Percentiles rank a stretch among this genome's conserved stretches.
phyloP scores from a whole-genome alignment of 768 basidiomycete species.

The Boletus barrowsii region DNA sequence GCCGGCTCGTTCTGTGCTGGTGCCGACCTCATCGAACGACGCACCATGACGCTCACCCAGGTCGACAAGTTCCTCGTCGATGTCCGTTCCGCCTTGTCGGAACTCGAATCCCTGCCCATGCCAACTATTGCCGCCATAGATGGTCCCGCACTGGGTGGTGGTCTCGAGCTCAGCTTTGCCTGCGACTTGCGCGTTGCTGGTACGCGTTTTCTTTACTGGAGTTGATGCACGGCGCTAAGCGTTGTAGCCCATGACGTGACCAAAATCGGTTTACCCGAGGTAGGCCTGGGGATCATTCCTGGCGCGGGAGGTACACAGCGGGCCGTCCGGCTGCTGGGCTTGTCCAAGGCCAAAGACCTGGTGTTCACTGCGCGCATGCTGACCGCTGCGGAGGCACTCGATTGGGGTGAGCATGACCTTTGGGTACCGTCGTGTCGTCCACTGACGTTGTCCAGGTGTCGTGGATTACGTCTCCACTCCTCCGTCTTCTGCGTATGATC shows the following conservation, averaged over 20 bases:
- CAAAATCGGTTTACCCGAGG: constrained; percentile 88
- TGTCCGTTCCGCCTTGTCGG: constrained; percentile 65
- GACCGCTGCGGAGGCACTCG: constrained; percentile 62
- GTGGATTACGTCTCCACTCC: constrained; percentile 75
- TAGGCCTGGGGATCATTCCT: constrained; percentile 77
- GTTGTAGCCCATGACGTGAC: constrained; percentile 58
- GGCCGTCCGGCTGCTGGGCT: constrained; percentile 70
- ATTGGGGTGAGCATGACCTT: constrained; percentile 51
- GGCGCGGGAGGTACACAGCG: constrained; percentile 91
- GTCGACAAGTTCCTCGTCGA: constrained; percentile 76
- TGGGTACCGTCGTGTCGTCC: background rate
- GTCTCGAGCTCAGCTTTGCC: constrained; percentile 80
- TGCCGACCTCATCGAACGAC: constrained; percentile 83
- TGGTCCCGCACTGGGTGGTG: constrained; percentile 92
- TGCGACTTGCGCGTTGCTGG: constrained; percentile 91
- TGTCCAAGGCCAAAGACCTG: constrained; percentile 79
- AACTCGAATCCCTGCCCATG: constrained; percentile 79
- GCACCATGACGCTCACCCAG: constrained; percentile 73
- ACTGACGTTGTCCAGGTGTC: constrained; percentile 50
- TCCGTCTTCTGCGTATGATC: constrained; percentile 61
- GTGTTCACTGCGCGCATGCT: constrained; percentile 79
- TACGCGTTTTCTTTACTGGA: constrained; percentile 33
- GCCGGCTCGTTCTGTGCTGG: constrained; percentile 87
- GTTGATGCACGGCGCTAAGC: background rate
- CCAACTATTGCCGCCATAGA: constrained; percentile 93